Evolutionary conservation across 2,329 filamentous ascomycete genomes (phyloP).

Genomic region (Aureobasidium sp.): DNA sequence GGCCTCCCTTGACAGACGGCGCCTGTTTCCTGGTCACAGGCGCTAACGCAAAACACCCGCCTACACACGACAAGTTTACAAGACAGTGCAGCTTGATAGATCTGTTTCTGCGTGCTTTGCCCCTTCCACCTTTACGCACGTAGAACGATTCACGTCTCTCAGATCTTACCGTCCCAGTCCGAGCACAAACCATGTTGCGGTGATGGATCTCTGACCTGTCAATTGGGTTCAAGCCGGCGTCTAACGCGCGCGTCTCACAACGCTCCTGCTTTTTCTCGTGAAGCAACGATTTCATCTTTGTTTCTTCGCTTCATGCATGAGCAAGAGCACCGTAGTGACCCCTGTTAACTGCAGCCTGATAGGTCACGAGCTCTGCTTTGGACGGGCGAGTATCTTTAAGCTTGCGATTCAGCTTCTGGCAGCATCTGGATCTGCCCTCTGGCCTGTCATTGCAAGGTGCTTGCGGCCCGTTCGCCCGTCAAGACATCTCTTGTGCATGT

Average conservation of each 20-base stretch:
- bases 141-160: neutral
- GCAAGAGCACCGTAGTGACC: neutral
- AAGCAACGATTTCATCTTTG: neutral
- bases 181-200: neutral
- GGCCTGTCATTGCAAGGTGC: neutral
- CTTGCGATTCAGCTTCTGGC: neutral
- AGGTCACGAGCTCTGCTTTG: neutral
- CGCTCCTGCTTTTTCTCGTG: neutral
- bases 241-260: conserved; percentile 10
- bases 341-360: neutral
- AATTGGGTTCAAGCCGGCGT: conserved; percentile 14
- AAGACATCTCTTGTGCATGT: neutral
- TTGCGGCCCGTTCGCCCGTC: conserved; percentile 8
- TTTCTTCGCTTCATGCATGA: conserved; percentile 3
- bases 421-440: neutral
- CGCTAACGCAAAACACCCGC: conserved; percentile 1
- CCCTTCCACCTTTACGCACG: conserved; percentile 1
- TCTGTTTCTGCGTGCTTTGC: conserved; percentile 3
- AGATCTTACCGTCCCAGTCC: neutral
- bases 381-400: neutral
- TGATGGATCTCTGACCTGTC: conserved; percentile 1
- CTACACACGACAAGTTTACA: neutral
- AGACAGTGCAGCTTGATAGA: neutral
- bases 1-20: neutral
- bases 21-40: neutral